These are phyloP conservation scores for Candida tetrigidarum DNA, from an alignment of 1,139 yeast species.

Conservation along the genomic window DNA sequence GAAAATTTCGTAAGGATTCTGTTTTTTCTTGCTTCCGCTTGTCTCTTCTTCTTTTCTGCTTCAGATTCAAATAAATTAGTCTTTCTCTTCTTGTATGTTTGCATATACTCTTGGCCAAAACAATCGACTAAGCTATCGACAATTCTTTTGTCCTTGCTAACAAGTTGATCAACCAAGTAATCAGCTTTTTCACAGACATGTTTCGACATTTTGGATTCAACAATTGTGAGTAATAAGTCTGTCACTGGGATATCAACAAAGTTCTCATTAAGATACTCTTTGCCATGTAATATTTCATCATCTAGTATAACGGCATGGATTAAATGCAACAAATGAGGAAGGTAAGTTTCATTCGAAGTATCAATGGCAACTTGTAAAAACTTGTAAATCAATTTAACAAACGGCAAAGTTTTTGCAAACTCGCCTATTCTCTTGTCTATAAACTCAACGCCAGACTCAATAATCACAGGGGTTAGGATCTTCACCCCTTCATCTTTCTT, in stretches of 20 bases:
- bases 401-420: constrained; percentile 54
- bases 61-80: constrained; percentile 33
- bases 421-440: constrained; percentile 46
- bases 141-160: constrained; percentile 51
- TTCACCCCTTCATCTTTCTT: constrained; percentile 40
- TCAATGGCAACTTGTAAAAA: constrained; percentile 55
- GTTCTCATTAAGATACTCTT: constrained; percentile 40
- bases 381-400: constrained; percentile 62
- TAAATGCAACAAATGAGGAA: constrained; percentile 66
- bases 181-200: constrained; percentile 58
- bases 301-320: constrained; percentile 67
- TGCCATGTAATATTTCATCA: constrained; percentile 48
- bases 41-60: constrained; percentile 48
- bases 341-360: constrained; percentile 53
- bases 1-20: constrained; percentile 48
- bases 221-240: constrained; percentile 54
- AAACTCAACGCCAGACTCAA: constrained; percentile 40
- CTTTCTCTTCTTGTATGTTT: constrained; percentile 38
- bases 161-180: constrained; percentile 51
- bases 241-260: constrained; percentile 60
- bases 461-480: constrained; percentile 38
- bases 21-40: constrained; percentile 41
- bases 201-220: constrained; percentile 55
- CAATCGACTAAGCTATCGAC: constrained; percentile 55
- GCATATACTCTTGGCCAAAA: constrained; percentile 60